Evolutionary conservation across 1,139 yeast species (phyloP).

Genomic region (Yarrowia galli): DNA sequence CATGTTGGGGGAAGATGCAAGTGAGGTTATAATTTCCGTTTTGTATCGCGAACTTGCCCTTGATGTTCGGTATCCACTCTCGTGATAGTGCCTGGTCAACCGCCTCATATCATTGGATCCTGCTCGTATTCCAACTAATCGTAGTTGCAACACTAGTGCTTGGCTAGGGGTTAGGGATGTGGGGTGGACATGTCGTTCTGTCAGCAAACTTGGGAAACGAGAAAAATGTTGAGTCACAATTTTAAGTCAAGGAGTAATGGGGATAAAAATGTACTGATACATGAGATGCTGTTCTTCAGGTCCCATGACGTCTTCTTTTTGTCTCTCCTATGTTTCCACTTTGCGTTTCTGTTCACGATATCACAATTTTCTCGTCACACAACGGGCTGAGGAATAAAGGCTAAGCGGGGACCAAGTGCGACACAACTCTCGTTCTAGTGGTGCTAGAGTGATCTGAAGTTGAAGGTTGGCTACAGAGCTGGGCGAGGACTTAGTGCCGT

Average conservation of each 20-base stretch:
- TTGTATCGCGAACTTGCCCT: slow-evolving; percentile 9
- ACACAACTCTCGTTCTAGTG: neutral
- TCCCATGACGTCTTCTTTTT: slow-evolving; percentile 21
- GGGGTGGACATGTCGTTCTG: slow-evolving; percentile 8
- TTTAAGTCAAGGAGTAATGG: neutral
- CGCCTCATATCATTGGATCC: neutral
- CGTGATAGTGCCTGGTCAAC: neutral
- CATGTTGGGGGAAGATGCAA: slow-evolving; percentile 30
- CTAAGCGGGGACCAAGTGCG: too few species aligned
- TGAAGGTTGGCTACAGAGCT: too few species aligned
- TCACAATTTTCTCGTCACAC: neutral
- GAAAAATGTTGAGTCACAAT: slow-evolving; percentile 12
- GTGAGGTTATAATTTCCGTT: slow-evolving; percentile 25
- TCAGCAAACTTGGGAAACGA: neutral
- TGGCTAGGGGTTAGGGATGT: slow-evolving; percentile 18
- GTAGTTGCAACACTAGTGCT: slow-evolving; percentile 5
- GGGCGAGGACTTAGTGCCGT: too few species aligned
- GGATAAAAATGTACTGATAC: neutral
- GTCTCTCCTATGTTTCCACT: neutral
- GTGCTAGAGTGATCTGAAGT: neutral
- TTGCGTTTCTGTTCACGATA: neutral
- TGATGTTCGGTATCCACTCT: slow-evolving; percentile 11
- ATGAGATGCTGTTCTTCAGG: slow-evolving; percentile 1
- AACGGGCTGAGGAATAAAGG: neutral
- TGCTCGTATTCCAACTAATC: neutral